Percentiles rank a stretch among this genome's conserved stretches.
Evolutionary conservation across 129 eudicot species (phyloP).

Genomic region (Sambucus nigra): DNA sequence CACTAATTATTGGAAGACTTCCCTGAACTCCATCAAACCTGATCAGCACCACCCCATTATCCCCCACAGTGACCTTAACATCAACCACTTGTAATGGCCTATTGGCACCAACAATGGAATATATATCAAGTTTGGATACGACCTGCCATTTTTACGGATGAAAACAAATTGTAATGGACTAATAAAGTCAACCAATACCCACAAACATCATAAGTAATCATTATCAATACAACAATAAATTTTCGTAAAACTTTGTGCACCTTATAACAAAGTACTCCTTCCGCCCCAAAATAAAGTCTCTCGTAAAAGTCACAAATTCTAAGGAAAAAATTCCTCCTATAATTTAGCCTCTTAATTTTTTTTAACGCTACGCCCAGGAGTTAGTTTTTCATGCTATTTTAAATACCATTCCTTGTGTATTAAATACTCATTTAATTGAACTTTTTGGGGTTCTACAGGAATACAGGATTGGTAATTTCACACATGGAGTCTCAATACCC

Average conservation of each 20-base stretch:
- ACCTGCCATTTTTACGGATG: constrained; percentile 16
- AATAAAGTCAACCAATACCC: not conserved
- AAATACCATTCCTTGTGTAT: no score
- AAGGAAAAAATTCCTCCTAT: no score
- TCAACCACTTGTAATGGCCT: constrained; percentile 27
- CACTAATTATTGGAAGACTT: constrained; percentile 29
- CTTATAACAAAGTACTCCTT: no score
- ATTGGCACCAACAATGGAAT: constrained; percentile 36
- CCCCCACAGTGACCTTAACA: constrained; percentile 19
- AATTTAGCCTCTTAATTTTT: no score
- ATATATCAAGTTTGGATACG: constrained; percentile 35
- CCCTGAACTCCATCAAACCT: constrained; percentile 32
- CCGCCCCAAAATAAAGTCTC: no score
- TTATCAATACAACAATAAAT: not conserved
- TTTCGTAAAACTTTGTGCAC: not conserved
- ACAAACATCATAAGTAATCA: not conserved
- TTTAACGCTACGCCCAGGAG: no score
- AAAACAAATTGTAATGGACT: not conserved
- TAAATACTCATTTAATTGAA: no score
- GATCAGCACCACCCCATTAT: constrained; percentile 20
- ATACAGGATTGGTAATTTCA: no score
- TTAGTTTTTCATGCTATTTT: no score
- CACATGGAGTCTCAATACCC: no score
- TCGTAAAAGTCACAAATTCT: no score
- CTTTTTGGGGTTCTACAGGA: no score